phyloP scores from a whole-genome alignment of 257 asterid genomes.

The Cinchona pubescens region DNA sequence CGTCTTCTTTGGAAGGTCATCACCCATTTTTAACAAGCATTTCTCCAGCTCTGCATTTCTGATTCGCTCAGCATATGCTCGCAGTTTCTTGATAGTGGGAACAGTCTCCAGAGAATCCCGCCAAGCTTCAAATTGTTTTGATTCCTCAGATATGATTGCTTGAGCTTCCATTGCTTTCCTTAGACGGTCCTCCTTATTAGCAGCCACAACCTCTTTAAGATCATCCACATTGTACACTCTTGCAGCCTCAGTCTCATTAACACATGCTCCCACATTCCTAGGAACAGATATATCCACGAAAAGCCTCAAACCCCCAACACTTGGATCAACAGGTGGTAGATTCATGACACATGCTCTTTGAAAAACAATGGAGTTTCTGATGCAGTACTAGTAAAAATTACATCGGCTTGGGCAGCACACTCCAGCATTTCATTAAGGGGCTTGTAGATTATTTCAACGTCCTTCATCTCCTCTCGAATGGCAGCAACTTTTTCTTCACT shows the following conservation, averaged over 20 bases:
- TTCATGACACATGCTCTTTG: constrained; percentile 57
- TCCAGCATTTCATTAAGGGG: constrained; percentile 62
- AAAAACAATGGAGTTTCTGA: constrained; percentile 66
- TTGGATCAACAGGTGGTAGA: constrained; percentile 47
- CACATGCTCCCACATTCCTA: constrained; percentile 82
- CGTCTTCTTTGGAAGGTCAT: constrained; percentile 73
- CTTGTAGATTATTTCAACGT: constrained; percentile 62
- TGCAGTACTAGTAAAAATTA: constrained; percentile 80
- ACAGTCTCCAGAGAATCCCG: constrained; percentile 85
- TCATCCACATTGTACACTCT: constrained; percentile 89
- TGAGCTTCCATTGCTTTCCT: constrained; percentile 96
- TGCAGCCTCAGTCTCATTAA: constrained; percentile 58
- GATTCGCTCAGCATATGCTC: constrained; percentile 86
- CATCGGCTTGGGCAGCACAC: constrained; percentile 74
- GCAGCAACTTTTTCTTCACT: constrained; percentile 70
- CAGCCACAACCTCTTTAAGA: constrained; percentile 91
- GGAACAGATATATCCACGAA: constrained; percentile 89
- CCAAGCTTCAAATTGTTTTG: constrained; percentile 90
- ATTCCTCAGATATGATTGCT: constrained; percentile 72
- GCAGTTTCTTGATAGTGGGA: constrained; percentile 89
- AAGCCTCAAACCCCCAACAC: constrained; percentile 60
- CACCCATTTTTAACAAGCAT: constrained; percentile 92
- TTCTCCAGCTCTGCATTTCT: constrained; percentile 83
- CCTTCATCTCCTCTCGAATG: constrained; percentile 69
- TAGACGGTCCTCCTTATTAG: constrained; percentile 81